phyloP scores from a whole-genome alignment of 2,329 filamentous ascomycete species.

The Pochonia chlamydosporia region DNA sequence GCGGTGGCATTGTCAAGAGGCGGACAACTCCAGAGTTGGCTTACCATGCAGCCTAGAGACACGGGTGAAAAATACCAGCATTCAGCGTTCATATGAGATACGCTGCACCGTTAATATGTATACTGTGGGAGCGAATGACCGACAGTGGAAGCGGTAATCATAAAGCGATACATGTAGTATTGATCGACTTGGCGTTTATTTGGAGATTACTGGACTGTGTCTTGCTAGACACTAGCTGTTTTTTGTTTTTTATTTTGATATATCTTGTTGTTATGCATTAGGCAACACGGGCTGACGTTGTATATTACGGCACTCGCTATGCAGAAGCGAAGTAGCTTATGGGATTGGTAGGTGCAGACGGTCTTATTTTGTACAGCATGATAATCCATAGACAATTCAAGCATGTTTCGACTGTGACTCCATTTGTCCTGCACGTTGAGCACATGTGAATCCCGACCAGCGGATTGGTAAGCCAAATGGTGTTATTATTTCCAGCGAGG shows the following conservation, averaged over 20 bases:
- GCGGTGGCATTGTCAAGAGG: background rate
- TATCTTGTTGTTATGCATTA: conserved; percentile 5
- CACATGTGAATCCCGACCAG: no score
- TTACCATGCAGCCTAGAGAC: no score
- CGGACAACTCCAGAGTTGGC: no score
- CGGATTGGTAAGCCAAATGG: no score
- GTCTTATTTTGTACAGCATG: conserved; percentile 5
- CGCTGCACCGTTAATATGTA: no score
- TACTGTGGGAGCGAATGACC: background rate
- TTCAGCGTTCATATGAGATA: no score
- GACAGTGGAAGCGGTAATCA: background rate
- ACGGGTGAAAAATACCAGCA: no score
- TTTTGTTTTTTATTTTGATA: background rate
- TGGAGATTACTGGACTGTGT: conserved; percentile 3
- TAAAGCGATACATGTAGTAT: conserved; percentile 2
- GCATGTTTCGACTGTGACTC: background rate
- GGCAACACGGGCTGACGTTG: conserved; percentile 4
- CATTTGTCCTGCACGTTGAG: no score
- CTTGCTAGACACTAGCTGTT: background rate
- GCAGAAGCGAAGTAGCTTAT: conserved; percentile 2
- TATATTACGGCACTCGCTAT: conserved; percentile 6
- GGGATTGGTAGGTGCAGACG: background rate
- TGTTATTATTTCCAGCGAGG: no score
- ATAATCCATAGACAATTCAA: conserved; percentile 3
- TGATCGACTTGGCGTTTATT: conserved; percentile 6